Percentiles rank a stretch among this genome's conserved stretches.
These are phyloP conservation scores for Tricholoma hemisulphureum DNA, from an alignment of 768 basidiomycete genomes.

Conservation along the genomic window DNA sequence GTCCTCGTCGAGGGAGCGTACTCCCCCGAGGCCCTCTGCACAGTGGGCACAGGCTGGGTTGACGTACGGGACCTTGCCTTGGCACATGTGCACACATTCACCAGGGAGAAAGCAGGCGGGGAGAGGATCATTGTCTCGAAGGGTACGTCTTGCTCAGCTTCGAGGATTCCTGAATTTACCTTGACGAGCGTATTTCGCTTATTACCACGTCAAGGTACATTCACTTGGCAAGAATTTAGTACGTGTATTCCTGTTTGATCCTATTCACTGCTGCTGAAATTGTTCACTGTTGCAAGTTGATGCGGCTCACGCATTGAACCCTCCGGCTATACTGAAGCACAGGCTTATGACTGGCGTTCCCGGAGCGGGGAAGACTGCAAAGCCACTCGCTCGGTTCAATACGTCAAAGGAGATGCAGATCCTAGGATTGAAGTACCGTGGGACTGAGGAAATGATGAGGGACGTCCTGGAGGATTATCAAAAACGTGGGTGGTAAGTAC, in stretches of 20 bases:
- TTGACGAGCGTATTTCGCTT: background rate
- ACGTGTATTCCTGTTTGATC: background rate
- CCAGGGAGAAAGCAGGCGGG: conserved; percentile 50
- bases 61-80: conserved; percentile 59
- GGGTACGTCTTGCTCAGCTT: background rate
- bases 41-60: conserved; percentile 35
- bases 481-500: background rate
- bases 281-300: background rate
- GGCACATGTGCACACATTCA: conserved; percentile 54
- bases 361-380: background rate
- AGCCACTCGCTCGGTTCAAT: background rate
- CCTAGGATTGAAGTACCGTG: background rate
- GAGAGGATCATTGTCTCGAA: conserved; percentile 53
- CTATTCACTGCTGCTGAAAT: background rate
- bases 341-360: background rate
- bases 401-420: background rate
- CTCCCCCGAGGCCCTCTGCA: conserved; percentile 17
- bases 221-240: background rate
- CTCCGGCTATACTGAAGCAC: background rate
- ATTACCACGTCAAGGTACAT: background rate
- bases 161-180: background rate
- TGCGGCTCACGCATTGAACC: background rate
- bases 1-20: conserved; percentile 22
- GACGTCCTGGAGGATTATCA: background rate
- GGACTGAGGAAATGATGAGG: background rate